Evolutionary conservation across 1,139 yeast species (phyloP), one percentile per base, ranked within the genome.

Genomic region (Meyerozyma athensensis): DNA sequence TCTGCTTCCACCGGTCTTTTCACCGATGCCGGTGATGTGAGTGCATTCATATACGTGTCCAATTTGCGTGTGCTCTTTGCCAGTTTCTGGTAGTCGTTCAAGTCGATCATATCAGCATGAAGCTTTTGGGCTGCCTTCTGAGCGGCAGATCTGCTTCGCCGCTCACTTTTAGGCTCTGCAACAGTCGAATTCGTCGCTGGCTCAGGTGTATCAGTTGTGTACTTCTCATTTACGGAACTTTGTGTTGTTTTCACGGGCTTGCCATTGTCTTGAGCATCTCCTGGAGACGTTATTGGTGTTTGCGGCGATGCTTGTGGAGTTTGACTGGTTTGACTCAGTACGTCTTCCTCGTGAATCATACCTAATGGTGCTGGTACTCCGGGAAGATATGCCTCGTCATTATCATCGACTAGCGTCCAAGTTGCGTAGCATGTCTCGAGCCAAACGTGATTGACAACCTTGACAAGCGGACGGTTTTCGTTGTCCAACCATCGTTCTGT

Each of bases 401-500:
- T 51, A 16, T 60, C 65, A 33, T 78, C 74, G 47, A 76, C 66
- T 5, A 69, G 48, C 33, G 59, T 58, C 90, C 94, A 83, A 33
- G 68, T 59, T 0, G 80, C 68, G 52, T 70, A 84, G 37, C 85
- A 74, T 41, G 86, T 94, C 53, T 92, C 97, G n/a, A 92, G 61
- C 98, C 98, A 92, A 14, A 81, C 53, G 56, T 86, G 96, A 52
- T 84, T 89, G 0, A 86, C 82, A 1, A 84, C 57, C 24, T 62
- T 63, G 19, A 81, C 72, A 7, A 64, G 62, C 2, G 72, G 62
- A 4, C 52, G 39, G 0, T 59, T 61, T 30, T 53, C 38, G 9
- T 42, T 45, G 36, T 52, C 54, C 6, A 55, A 52, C 63, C 79
- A 74, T 80, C 89, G 85, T 32, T 63, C 62, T 23, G 64, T 56